Evolutionary conservation across 208 protist species (phyloP).

Genomic region (Leishmania gerbilli): DNA sequence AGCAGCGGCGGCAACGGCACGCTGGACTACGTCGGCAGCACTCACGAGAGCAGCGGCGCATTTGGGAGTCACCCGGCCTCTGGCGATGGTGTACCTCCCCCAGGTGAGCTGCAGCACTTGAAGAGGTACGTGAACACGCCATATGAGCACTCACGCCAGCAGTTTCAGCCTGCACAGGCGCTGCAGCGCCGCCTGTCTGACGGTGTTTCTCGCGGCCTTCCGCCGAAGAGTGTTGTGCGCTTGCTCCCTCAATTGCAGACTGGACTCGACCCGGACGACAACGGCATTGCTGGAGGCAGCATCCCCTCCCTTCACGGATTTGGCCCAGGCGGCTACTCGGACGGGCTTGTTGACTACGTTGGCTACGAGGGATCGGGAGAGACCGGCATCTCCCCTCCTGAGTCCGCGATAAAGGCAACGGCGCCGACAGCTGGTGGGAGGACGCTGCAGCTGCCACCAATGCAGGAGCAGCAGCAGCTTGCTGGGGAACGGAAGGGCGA

Average conservation of each 20-base stretch:
- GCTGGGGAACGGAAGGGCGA: neutral
- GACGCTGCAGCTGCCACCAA: neutral
- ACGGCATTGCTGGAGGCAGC: neutral
- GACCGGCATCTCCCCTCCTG: neutral
- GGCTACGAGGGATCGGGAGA: neutral
- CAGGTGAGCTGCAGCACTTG: neutral
- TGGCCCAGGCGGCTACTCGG: neutral
- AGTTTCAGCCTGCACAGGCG: neutral
- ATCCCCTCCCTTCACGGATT: neutral
- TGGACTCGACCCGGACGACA: neutral
- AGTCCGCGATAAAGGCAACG: neutral
- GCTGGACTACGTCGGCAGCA: neutral
- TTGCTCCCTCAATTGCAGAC: neutral
- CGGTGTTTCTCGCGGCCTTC: neutral
- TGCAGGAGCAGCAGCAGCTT: neutral
- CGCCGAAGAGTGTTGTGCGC: neutral
- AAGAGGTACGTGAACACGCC: neutral
- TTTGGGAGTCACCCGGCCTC: neutral
- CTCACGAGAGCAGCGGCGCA: neutral
- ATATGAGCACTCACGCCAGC: neutral
- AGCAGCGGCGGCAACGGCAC: neutral
- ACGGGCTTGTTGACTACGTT: neutral
- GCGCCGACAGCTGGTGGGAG: neutral
- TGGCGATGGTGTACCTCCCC: neutral
- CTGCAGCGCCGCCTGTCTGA: conserved; percentile 15